Base-by-base conservation (phyloP, 352 stramenopile genomes). In the Blastocystis sp. region DNA sequence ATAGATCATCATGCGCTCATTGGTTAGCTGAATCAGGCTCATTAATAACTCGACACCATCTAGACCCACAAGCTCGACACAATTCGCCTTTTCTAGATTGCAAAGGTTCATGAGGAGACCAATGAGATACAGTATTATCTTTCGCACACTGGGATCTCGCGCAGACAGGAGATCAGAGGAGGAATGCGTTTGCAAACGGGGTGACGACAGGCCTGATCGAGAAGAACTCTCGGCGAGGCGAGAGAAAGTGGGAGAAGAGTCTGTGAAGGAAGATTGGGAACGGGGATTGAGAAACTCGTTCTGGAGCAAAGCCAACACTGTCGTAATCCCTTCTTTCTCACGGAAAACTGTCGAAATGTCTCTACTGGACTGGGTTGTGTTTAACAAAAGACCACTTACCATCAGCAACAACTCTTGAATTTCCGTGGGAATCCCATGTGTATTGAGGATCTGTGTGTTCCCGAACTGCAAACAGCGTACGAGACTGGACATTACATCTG, bases 241-340 rank as follows among this genome's bases (percentile, higher is more conserved):
- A 24, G 46, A 14, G 11, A 43, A 24, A 73, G 32, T 35, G 5
- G 24, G 37, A 27, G 21, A 43, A 42, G 32, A 51, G 46, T 39
- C 19, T 0, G 11, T 73, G 5, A 73, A 24, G 6, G 16, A 39
- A 27, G 32, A 32, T 39, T 9, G 42, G 6, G 32, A 32, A 9
- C 46, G 42, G 0, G 69, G 32, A 56, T 59, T 59, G 12, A 80
- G 2, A 21, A 42, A 35, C 12, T 80, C 69, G 43, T 80, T 80
- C 49, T 80, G 39, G 1, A 83, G 12, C 27, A 83, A 14, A 12
- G 71, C 63, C 19, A 83, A 29, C 7, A 83, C 21, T 12, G 71
- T 83, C 11, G 52, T 83, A n/a, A 83, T 63, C n/a, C 71, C 71
- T 52, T 83, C 71, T 52, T 59, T 83, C n/a, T 83, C 71, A 19